These are phyloP conservation scores for Amanita polypyramis DNA, from an alignment of 768 basidiomycete species.

Conservation along the genomic window DNA sequence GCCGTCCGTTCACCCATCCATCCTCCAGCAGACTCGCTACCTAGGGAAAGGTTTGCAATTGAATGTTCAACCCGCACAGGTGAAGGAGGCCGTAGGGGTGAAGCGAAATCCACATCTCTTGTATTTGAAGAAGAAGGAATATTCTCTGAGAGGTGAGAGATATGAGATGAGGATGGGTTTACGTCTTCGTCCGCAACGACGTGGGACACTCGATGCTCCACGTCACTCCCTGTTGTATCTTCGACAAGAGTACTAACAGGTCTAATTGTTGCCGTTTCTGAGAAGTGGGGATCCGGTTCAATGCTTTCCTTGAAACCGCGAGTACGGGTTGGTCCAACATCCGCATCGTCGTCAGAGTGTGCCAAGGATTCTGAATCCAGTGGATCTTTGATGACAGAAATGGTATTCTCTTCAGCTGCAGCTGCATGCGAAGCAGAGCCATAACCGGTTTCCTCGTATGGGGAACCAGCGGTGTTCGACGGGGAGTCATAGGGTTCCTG, in stretches of 20 bases:
- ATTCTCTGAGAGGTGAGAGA: constrained; percentile 8
- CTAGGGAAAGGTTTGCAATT: constrained; percentile 27
- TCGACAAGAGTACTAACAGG: constrained; percentile 22
- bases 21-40: constrained; percentile 24
- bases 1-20: constrained; percentile 5
- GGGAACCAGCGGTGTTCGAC: constrained; percentile 8
- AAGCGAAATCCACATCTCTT: constrained; percentile 17
- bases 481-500: constrained; percentile 18
- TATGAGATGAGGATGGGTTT: neutral
- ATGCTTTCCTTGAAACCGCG: constrained; percentile 51
- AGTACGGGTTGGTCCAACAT: constrained; percentile 12
- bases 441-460: neutral
- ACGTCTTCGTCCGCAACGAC: neutral
- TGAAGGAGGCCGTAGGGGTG: constrained; percentile 24
- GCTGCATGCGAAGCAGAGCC: constrained; percentile 16
- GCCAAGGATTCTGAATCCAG: constrained; percentile 27
- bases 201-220: constrained; percentile 9
- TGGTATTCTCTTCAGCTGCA: neutral
- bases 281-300: constrained; percentile 20
- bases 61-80: constrained; percentile 21
- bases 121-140: constrained; percentile 12
- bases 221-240: neutral
- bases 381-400: constrained; percentile 19
- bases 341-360: constrained; percentile 20
- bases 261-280: constrained; percentile 34